phyloP scores from a whole-genome alignment of 768 basidiomycete genomes.

The Gloeopeniophorella convolvens region DNA sequence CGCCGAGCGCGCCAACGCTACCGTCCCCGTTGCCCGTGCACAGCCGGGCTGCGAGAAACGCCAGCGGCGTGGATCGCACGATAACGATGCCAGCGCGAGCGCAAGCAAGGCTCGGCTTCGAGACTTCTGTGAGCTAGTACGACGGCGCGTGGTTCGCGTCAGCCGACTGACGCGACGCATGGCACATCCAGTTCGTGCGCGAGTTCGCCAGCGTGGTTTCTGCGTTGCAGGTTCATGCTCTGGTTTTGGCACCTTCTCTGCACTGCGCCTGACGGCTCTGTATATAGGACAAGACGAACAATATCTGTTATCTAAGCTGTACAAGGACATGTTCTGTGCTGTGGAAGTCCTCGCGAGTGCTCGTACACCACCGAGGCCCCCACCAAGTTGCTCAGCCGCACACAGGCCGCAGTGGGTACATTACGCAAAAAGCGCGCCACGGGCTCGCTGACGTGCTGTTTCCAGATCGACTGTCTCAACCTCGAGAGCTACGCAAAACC shows the following conservation, averaged over 20 bases:
- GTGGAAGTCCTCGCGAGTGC: constrained; percentile 85
- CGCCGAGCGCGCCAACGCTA: too few species aligned
- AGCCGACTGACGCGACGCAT: constrained; percentile 74
- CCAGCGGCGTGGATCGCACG: too few species aligned
- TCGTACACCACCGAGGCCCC: constrained; percentile 82
- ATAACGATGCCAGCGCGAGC: constrained; percentile 56
- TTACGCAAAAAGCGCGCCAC: too few species aligned
- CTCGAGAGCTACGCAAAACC: constrained; percentile 86
- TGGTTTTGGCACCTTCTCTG: not conserved
- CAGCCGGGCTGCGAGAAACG: too few species aligned
- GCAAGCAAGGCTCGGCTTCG: constrained; percentile 97
- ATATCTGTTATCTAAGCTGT: constrained; percentile 90
- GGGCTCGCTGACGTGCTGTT: not conserved
- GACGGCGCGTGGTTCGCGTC: constrained; percentile 74
- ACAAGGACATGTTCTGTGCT: constrained; percentile 75
- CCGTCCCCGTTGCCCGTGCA: too few species aligned
- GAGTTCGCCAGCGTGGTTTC: constrained; percentile 94
- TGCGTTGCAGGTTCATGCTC: constrained; percentile 61
- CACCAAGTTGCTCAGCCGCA: constrained; percentile 61
- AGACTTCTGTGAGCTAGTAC: constrained; percentile 92
- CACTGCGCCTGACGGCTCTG: constrained; percentile 1
- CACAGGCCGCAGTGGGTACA: constrained; percentile 74
- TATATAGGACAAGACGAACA: constrained; percentile 95
- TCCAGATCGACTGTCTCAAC: constrained; percentile 86
- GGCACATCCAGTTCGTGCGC: constrained; percentile 89